Evolutionary conservation across 129 eudicot species (phyloP), one percentile per base, ranked within the genome.

Genomic region (Tagetes patula): DNA sequence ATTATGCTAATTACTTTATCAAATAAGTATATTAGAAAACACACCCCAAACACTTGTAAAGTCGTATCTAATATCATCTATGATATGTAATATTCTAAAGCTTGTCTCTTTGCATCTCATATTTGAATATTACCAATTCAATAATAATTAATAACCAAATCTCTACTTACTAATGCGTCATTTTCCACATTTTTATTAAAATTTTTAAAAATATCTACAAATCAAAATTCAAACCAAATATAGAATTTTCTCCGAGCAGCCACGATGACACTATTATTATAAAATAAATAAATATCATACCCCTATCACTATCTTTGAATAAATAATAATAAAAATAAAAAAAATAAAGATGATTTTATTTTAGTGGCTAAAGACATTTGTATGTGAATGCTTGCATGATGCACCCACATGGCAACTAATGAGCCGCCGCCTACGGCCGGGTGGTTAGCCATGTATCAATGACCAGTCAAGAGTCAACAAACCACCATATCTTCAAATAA

Each of bases 371-470:
- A 40, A 67, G 69, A 63, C 81, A 63, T 60, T 69, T 52, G 76
- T 77, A 77, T 71, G 76, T 77, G 47, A 70, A 77, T 39, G 71
- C 52, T 46, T 77, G 75, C 46, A 69, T 37, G 81, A 77, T 70
- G 37, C 71, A 38, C 65, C 71, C 66, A 77, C 81, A 70, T 77
- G 81, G 71, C 65, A 61, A n/a, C 5, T 71, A 60, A 70, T 11
- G 81, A 77, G 39, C 71, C 81, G 81, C 76, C 81, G 81, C 76
- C 76, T 63, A 39, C 54, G 81, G 71, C 81, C 75, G 38, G 76
- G 70, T 32, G 67, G 52, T 48, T 62, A 77, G 70, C 75, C 70
- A 47, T 48, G 52, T 63, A 74, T 11, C 33, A 20, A 14, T 20
- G 79, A 75, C 76, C 81, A 69, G 76, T 69, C 75, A 67, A 68